Base-by-base conservation (phyloP, 2,329 filamentous ascomycete genomes). In the Penicillium concentricum region DNA sequence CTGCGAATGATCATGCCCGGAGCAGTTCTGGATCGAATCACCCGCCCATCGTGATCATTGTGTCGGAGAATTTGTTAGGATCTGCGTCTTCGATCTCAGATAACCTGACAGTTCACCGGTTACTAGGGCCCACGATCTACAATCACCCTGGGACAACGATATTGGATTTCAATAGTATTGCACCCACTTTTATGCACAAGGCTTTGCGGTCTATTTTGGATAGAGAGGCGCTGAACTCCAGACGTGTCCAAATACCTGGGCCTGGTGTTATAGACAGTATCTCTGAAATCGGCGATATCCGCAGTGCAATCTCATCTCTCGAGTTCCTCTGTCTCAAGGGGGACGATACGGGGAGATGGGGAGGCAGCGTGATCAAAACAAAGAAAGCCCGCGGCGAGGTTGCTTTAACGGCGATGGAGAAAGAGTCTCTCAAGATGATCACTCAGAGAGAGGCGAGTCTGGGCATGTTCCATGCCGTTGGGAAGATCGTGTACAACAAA, bases 401-500 rank as follows among this genome's bases (percentile, higher is more conserved):
- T 32, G 58, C 62, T 12, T 74, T 96, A 56, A 96, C 92, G 0
- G 83, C 84, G 59, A 87, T 88, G 68, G 94, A 97, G 72, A 80
- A 84, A 57, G 88, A 95, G 61, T 92, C 87, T 5, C 75, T 97
- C 10, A 86, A 91, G 68, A 79, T 94, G 57, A 84, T 97, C 22
- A 91, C 90, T 0, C 91, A 92, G 68, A 85, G 94, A 54, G 94
- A 97, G 76, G 88, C 90, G 16, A 96, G 88, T 61, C 79, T 99
- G 3, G 94, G 93, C 1, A 91, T 99, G 49, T 99, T 99, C 69
- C 94, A 99, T 72, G 92, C 94, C 0, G 90, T 97, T 13, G 94
- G 93, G 4, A 97, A 94, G 71, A 90, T 99, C 2, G 87, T 97
- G 0, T 96, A 97, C 78, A 99, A 99, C 78, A 99, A 97, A 72